Evolutionary conservation across 179 eudicot species (phyloP).

Genomic region (Beta macrorhiza): DNA sequence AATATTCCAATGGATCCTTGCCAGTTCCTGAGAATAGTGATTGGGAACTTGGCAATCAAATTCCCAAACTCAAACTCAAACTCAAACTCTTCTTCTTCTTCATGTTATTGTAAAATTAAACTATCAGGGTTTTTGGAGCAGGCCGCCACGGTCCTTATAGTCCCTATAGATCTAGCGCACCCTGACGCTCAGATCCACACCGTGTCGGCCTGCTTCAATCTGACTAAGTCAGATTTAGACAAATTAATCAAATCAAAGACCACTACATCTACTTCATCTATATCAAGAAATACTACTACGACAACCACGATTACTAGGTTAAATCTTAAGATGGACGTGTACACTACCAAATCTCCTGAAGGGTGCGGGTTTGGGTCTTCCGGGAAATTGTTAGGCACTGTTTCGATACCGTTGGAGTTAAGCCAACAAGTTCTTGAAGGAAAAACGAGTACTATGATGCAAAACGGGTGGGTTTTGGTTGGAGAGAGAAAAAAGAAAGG

Average conservation of each 20-base stretch:
- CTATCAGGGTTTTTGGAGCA: conserved; percentile 41
- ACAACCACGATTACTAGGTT: not conserved
- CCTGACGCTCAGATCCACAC: conserved; percentile 26
- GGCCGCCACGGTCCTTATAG: conserved; percentile 30
- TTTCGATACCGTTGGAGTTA: conserved; percentile 42
- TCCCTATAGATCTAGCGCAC: conserved; percentile 23
- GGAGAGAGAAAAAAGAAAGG: conserved; percentile 27
- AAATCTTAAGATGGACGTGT: conserved; percentile 42
- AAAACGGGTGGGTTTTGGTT: conserved; percentile 67
- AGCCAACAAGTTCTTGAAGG: conserved; percentile 32
- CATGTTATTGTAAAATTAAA: conserved; percentile 55
- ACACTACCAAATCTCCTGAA: conserved; percentile 4
- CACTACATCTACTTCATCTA: not conserved
- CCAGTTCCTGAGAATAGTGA: conserved; percentile 57
- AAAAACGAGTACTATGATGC: conserved; percentile 37
- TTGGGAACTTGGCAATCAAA: conserved; percentile 54
- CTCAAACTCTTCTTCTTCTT: too few species aligned
- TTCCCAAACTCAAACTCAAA: conserved; percentile 8
- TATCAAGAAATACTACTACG: not conserved
- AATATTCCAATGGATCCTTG: conserved; percentile 70
- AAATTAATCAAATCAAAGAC: conserved; percentile 23
- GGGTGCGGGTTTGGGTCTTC: conserved; percentile 31
- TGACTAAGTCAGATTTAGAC: conserved; percentile 44
- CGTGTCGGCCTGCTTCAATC: conserved; percentile 45
- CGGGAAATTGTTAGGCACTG: conserved; percentile 45